Conservation (phyloP, 768 basidiomycete genomes). For the Gyrodon lividus region DNA sequence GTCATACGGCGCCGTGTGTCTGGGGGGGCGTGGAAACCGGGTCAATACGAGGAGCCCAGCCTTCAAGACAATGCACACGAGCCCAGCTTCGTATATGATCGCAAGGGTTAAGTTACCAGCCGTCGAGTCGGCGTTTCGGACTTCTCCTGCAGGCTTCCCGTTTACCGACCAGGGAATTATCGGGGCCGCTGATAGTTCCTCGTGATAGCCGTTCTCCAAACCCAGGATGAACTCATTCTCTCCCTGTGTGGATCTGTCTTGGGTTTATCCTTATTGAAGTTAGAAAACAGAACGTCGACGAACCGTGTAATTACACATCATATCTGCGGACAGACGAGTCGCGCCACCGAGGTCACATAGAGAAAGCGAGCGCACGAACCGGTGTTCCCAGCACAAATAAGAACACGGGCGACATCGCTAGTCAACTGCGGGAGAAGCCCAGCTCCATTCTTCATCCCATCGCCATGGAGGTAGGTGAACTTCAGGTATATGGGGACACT, state of each 20-base stretch:
- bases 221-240: constrained; percentile 41
- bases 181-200: constrained; percentile 34
- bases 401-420: constrained; percentile 47
- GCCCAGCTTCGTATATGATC: constrained; percentile 50
- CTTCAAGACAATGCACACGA: constrained; percentile 11
- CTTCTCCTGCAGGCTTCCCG: constrained; percentile 40
- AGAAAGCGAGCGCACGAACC: constrained; percentile 21
- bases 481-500: constrained; percentile 8
- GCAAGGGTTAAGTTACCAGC: constrained; percentile 53
- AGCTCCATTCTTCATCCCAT: constrained; percentile 26
- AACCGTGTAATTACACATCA: constrained; percentile 40
- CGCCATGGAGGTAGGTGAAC: too few species aligned
- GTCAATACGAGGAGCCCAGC: background rate
- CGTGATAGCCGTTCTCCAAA: constrained; percentile 39
- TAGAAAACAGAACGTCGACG: background rate
- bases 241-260: background rate
- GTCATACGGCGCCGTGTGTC: constrained; percentile 46
- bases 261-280: background rate
- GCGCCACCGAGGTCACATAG: background rate
- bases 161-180: constrained; percentile 34
- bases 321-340: constrained; percentile 14
- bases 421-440: constrained; percentile 48
- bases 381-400: constrained; percentile 36
- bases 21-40: too few species aligned
- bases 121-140: constrained; percentile 39